A percentile compares a stretch with the other conserved stretches of the same genome.
phyloP scores from a whole-genome alignment of 2,329 filamentous ascomycete species.

The Talaromyces sp. region DNA sequence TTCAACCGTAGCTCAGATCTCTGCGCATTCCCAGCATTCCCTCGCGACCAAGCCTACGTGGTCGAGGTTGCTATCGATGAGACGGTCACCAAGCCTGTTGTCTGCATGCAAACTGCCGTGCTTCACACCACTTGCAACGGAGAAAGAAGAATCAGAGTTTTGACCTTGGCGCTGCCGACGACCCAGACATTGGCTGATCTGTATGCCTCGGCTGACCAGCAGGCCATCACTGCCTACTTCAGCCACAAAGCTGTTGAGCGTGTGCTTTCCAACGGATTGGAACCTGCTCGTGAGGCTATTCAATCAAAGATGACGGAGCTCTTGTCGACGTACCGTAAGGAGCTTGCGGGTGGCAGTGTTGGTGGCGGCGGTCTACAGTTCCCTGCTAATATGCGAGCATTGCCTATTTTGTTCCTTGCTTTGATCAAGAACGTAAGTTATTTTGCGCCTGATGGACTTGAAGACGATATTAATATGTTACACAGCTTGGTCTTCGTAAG shows the following conservation, averaged over 20 bases:
- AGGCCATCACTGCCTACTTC: conserved; percentile 89
- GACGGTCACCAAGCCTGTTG: conserved; percentile 81
- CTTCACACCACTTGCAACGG: conserved; percentile 97
- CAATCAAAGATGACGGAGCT: conserved; percentile 91
- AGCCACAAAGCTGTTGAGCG: conserved; percentile 96
- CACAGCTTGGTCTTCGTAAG: conserved; percentile 72
- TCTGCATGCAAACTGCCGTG: conserved; percentile 90
- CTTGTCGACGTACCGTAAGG: conserved; percentile 92
- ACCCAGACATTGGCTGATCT: conserved; percentile 86
- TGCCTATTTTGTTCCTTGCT: conserved; percentile 87
- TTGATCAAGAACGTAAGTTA: conserved; percentile 84
- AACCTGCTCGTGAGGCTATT: conserved; percentile 83
- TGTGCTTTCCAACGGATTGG: conserved; percentile 77
- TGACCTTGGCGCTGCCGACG: conserved; percentile 89
- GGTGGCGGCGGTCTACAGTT: conserved; percentile 88
- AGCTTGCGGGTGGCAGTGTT: conserved; percentile 92
- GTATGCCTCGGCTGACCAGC: conserved; percentile 92
- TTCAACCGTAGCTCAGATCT: conserved; percentile 98
- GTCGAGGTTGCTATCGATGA: conserved; percentile 98
- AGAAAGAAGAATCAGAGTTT: conserved; percentile 87
- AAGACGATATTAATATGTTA: conserved; percentile 22
- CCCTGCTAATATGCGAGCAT: conserved; percentile 81
- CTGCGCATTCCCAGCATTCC: conserved; percentile 96
- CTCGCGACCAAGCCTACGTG: conserved; percentile 93
- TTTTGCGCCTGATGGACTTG: conserved; percentile 18